Evolutionary conservation across 2,329 filamentous ascomycete genomes (phyloP), one percentile per base, ranked within the genome.

Genomic region (Scedosporium minutisporum): DNA sequence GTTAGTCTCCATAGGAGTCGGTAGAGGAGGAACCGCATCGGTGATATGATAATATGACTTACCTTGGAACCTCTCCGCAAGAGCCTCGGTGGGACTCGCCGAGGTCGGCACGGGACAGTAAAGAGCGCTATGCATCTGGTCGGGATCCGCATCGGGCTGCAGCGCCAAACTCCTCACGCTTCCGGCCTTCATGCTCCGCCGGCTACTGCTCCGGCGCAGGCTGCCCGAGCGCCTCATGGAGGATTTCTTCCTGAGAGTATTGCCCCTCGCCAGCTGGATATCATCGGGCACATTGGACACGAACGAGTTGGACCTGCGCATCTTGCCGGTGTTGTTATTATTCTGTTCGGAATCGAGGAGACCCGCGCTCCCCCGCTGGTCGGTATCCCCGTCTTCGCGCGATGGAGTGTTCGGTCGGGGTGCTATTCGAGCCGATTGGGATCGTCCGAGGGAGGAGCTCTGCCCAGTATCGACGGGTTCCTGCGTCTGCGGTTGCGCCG

Each of bases 11-110:
- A 4, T 18, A 25, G 33, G n/a, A 60, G 3, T 38, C 16, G n/a
- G 14, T 33, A 14, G n/a, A 58, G 60, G 41, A 67, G 44, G 23
- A 25, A 44, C 10, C 16, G n/a, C 23, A 21, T 12, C 4, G 63
- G 12, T 42, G 25, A 48, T 10, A 10, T 14, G 57, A 72, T 42
- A 29, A 48, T 10, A 10, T 14, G 57, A 72, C 84, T 64, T 81
- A 92, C 92, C 84, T 80, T 97, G 90, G 72, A 99, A 99, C 62
- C 95, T 85, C 68, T 87, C 90, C 53, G 91, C 89, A 33, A 99
- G 81, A 60, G 90, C 82, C 64, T 97, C 93, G 1, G 95, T 97
- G 2, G 95, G 95, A 61, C 87, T 92, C 3, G 91, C 91, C 18
- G 84, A 85, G 4, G 91, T 97, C 3, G 93, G 95, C 41, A 99